phyloP scores from a whole-genome alignment of 345 rosid genomes.

The Isatis tinctoria region DNA sequence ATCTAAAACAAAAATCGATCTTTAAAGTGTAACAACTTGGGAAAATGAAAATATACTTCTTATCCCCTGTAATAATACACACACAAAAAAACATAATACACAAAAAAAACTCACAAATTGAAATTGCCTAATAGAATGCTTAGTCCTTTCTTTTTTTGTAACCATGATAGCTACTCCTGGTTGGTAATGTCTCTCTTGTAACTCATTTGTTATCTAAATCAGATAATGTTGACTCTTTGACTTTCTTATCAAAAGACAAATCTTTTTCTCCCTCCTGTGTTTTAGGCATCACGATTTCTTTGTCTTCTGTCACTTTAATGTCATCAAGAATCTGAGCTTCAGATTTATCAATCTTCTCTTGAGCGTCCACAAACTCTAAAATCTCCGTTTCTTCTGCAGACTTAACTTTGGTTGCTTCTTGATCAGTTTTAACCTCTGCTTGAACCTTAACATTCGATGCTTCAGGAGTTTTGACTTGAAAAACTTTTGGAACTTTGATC shows the following conservation, averaged over 20 bases:
- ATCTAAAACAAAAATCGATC: too few species aligned
- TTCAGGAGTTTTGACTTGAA: slow-evolving; percentile 14
- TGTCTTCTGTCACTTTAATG: not conserved
- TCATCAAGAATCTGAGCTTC: not conserved
- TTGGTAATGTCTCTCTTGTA: slow-evolving; percentile 6
- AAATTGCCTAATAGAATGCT: slow-evolving; percentile 22
- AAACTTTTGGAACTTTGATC: slow-evolving; percentile 15
- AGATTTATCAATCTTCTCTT: slow-evolving; percentile 13
- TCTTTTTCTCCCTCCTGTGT: not conserved
- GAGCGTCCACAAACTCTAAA: slow-evolving; percentile 21
- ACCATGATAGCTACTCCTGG: slow-evolving; percentile 16
- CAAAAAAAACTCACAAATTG: slow-evolving; percentile 1
- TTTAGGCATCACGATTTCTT: not conserved
- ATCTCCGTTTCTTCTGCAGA: not conserved
- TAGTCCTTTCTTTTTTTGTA: not conserved
- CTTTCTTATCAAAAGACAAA: slow-evolving; percentile 16
- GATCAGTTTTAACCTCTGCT: not conserved
- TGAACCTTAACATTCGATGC: not conserved
- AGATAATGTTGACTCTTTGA: slow-evolving; percentile 8
- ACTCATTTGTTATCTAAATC: slow-evolving; percentile 15
- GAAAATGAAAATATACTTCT: not conserved
- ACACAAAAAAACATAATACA: not conserved
- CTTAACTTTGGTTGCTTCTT: slow-evolving; percentile 1
- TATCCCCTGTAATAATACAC: not conserved
- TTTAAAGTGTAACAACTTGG: not conserved